phyloP scores from a whole-genome alignment of 306 rosid genomes.

The Macrotyloma uniflorum region DNA sequence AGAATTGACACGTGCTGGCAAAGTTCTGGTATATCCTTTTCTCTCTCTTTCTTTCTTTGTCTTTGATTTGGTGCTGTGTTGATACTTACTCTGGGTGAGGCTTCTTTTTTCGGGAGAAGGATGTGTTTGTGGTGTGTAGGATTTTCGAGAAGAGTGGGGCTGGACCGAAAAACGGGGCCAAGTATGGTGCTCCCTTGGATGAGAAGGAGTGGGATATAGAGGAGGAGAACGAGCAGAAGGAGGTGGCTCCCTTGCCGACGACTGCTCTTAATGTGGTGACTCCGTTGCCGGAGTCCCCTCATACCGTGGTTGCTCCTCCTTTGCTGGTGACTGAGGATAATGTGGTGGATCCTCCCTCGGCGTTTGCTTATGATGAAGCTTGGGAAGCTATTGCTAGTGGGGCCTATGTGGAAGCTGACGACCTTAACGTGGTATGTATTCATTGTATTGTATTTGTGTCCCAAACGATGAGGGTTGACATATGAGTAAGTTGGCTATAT shows the following conservation, averaged over 20 bases:
- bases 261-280: slow-evolving; percentile 16
- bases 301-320: slow-evolving; percentile 19
- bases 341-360: slow-evolving; percentile 17
- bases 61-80: neutral
- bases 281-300: neutral
- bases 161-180: slow-evolving; percentile 93
- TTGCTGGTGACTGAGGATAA: no score
- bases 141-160: slow-evolving; percentile 95
- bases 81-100: slow-evolving; percentile 34
- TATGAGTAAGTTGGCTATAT: neutral
- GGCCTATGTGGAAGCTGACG: slow-evolving; percentile 45
- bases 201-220: slow-evolving; percentile 91
- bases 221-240: slow-evolving; percentile 20
- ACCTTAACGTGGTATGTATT: slow-evolving; percentile 60
- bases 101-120: slow-evolving; percentile 58
- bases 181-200: slow-evolving; percentile 87
- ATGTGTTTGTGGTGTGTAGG: slow-evolving; percentile 86
- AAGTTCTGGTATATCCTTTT: slow-evolving; percentile 45
- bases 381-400: slow-evolving; percentile 14
- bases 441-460: neutral
- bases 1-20: slow-evolving; percentile 58
- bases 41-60: neutral
- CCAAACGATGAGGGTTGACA: neutral
- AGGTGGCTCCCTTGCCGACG: neutral
- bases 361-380: slow-evolving; percentile 21